Evolutionary conservation across 306 rosid genomes (phyloP).

Genomic region (Myrica gale): DNA sequence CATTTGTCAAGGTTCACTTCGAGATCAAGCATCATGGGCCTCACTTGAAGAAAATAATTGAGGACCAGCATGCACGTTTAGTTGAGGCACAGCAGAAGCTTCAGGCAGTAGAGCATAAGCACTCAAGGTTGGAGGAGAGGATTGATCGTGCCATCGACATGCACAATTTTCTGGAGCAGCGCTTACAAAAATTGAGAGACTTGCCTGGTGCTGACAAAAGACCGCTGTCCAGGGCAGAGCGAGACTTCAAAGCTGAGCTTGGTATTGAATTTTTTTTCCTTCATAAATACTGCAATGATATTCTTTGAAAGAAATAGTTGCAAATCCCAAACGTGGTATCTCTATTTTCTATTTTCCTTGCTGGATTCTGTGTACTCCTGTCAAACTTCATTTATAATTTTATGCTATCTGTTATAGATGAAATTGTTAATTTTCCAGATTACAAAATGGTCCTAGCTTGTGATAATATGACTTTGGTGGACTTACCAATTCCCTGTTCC

Average conservation of each 20-base stretch:
- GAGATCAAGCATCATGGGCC: conserved; percentile 90
- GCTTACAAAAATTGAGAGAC: conserved; percentile 57
- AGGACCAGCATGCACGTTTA: conserved; percentile 66
- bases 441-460: no score
- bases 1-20: conserved; percentile 59
- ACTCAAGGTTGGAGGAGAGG: conserved; percentile 51
- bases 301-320: neutral
- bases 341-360: neutral
- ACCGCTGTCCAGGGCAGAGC: conserved; percentile 88
- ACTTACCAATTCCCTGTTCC: neutral
- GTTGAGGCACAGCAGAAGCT: conserved; percentile 58
- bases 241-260: conserved; percentile 74
- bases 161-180: conserved; percentile 72
- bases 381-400: no score
- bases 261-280: conserved; percentile 50
- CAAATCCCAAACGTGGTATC: neutral
- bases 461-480: no score
- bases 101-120: conserved; percentile 57
- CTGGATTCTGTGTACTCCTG: no score
- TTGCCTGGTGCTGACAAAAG: conserved; percentile 72
- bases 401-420: no score
- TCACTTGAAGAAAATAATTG: conserved; percentile 69
- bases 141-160: conserved; percentile 49
- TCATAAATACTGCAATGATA: neutral
- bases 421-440: no score